Percentiles rank a stretch among this genome's conserved stretches.
phyloP scores from a whole-genome alignment of 2,329 filamentous ascomycete species.

The Chrysoporthe puriensis region DNA sequence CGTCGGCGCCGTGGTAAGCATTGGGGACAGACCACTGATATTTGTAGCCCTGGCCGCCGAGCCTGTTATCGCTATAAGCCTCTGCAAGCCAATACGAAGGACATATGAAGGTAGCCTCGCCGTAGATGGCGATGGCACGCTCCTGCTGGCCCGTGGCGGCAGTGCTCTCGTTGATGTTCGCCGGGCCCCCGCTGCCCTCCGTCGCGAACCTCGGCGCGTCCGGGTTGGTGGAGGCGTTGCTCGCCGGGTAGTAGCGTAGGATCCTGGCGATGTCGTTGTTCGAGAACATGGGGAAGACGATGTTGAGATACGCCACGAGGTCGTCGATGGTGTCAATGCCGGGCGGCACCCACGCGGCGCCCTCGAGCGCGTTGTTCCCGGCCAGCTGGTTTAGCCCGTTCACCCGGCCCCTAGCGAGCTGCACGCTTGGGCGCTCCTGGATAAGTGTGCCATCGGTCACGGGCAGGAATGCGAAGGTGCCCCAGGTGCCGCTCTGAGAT shows the following conservation, averaged over 20 bases:
- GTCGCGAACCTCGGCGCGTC: conserved; percentile 3
- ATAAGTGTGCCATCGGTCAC: conserved; percentile 13
- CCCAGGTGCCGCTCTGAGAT: conserved; percentile 11
- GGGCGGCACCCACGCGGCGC: not conserved
- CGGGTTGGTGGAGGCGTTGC: conserved; percentile 4
- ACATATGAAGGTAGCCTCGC: conserved; percentile 15
- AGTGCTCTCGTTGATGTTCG: conserved; percentile 17
- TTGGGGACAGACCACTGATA: conserved; percentile 18
- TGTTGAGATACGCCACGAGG: conserved; percentile 4
- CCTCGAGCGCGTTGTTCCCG: conserved; percentile 16
- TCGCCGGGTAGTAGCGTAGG: conserved; percentile 14
- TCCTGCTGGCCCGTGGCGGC: conserved; percentile 15
- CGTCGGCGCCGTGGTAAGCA: conserved; percentile 16
- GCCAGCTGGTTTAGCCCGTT: conserved; percentile 11
- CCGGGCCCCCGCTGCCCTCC: not conserved
- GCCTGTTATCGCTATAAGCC: conserved; percentile 12
- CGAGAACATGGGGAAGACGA: conserved; percentile 14
- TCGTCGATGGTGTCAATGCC: conserved; percentile 6
- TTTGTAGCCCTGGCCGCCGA: conserved; percentile 7
- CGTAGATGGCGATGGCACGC: conserved; percentile 17
- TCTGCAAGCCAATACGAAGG: conserved; percentile 19
- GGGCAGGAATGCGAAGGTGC: conserved; percentile 11
- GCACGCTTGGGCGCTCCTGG: conserved; percentile 2
- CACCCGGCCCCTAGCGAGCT: conserved; percentile 11
- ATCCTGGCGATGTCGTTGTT: conserved; percentile 15